phyloP scores from a whole-genome alignment of 331 rosid species.

The Dryas integrifolia region DNA sequence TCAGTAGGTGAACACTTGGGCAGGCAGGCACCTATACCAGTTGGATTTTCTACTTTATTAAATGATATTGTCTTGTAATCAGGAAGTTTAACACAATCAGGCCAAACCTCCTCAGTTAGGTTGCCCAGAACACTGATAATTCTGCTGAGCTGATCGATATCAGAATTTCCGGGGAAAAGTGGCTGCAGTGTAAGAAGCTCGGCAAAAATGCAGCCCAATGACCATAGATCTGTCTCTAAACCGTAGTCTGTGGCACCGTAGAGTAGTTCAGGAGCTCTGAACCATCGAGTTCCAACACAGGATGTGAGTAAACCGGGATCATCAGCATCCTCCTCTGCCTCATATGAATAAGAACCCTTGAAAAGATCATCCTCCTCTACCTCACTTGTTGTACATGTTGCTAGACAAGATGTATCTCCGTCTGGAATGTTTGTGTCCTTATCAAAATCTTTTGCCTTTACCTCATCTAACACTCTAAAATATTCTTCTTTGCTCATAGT shows the following conservation, averaged over 20 bases:
- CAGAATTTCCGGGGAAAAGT: slow-evolving; percentile 81
- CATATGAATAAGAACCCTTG: slow-evolving; percentile 44
- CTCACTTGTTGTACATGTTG: slow-evolving; percentile 71
- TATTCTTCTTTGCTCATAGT: slow-evolving; percentile 52
- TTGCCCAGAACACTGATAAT: slow-evolving; percentile 70
- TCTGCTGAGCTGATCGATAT: slow-evolving; percentile 78
- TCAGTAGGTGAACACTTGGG: slow-evolving; percentile 50
- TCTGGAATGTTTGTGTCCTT: slow-evolving; percentile 46
- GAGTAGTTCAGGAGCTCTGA: slow-evolving; percentile 84
- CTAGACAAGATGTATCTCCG: slow-evolving; percentile 69
- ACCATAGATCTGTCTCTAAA: slow-evolving; percentile 81
- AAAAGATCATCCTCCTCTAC: slow-evolving; percentile 61
- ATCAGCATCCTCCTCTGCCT: slow-evolving; percentile 53
- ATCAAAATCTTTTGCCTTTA: slow-evolving; percentile 50
- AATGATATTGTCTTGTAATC: slow-evolving; percentile 72
- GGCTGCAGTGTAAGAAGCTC: slow-evolving; percentile 73
- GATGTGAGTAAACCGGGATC: slow-evolving; percentile 61
- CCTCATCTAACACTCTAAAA: slow-evolving; percentile 56
- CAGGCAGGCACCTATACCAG: slow-evolving; percentile 58
- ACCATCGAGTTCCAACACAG: slow-evolving; percentile 94
- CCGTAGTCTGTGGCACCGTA: slow-evolving; percentile 72
- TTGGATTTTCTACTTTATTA: slow-evolving; percentile 61
- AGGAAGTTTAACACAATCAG: slow-evolving; percentile 67
- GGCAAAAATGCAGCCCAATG: slow-evolving; percentile 77
- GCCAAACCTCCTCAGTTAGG: slow-evolving; percentile 72